Evolutionary conservation across 83 land plant genomes (phyloP).

Genomic region (Isoetes engelmannii): DNA sequence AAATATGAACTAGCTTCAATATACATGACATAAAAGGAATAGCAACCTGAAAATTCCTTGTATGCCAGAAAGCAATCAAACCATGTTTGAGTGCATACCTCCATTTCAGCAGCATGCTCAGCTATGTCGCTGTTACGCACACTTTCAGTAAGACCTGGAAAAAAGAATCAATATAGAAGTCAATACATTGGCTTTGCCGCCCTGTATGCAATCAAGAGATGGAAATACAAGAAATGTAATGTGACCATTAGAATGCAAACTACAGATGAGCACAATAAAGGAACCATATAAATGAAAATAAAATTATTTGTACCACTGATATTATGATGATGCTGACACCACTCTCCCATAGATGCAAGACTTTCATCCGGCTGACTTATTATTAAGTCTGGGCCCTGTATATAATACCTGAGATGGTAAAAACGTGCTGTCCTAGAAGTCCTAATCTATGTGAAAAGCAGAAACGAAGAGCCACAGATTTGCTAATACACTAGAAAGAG

Average conservation of each 20-base stretch:
- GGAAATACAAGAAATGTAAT: neutral
- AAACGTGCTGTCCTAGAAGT: constrained; percentile 5
- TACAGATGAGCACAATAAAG: neutral
- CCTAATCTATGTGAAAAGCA: constrained; percentile 5
- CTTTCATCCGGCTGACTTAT: constrained; percentile 62
- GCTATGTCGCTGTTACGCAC: constrained; percentile 69
- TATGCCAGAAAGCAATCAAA: too few relatives aligned
- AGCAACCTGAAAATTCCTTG: too few relatives aligned
- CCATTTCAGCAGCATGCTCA: constrained; percentile 66
- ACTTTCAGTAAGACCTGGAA: constrained; percentile 57
- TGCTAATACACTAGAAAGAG: neutral
- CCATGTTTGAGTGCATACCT: constrained; percentile 29
- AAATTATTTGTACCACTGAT: constrained; percentile 50
- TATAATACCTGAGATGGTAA: constrained; percentile 5
- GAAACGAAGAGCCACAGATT: neutral
- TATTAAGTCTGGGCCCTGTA: constrained; percentile 81
- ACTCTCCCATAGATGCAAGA: constrained; percentile 70
- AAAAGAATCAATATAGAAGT: constrained; percentile 5
- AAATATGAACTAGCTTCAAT: neutral
- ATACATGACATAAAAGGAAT: too few relatives aligned
- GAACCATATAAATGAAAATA: neutral
- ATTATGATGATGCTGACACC: constrained; percentile 78
- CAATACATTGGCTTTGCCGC: neutral
- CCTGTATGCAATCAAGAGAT: neutral
- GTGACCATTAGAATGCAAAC: neutral